A percentile compares a stretch with the other conserved stretches of the same genome.
Evolutionary conservation across 305 asterid genomes (phyloP).

Genomic region (Rubia tinctorum): DNA sequence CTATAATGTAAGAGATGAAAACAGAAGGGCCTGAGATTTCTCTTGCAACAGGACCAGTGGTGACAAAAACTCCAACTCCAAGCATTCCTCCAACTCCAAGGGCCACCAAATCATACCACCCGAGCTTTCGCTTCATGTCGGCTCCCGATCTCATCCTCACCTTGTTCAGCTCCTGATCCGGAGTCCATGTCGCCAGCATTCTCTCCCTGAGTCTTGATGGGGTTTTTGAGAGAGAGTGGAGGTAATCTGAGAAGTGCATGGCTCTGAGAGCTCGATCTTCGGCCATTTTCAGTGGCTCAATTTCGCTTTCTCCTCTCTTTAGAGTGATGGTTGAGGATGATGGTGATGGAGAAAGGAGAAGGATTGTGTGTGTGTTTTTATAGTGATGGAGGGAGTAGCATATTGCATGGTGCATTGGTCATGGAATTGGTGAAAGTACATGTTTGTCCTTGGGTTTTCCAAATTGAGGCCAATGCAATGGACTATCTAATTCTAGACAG

Average conservation of each 20-base stretch:
- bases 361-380: background rate
- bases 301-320: conserved; percentile 1
- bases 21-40: conserved; percentile 35
- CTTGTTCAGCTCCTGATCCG: conserved; percentile 38
- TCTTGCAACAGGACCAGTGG: conserved; percentile 37
- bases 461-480: background rate
- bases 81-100: conserved; percentile 51
- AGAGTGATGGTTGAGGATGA: conserved; percentile 10
- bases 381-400: background rate
- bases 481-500: background rate
- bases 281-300: background rate
- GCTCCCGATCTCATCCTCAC: conserved; percentile 45
- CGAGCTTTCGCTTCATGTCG: conserved; percentile 41
- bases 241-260: conserved; percentile 24
- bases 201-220: conserved; percentile 31
- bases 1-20: conserved; percentile 34
- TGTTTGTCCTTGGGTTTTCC: conserved; percentile 12
- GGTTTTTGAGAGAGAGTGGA: conserved; percentile 32
- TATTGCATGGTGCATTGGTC: conserved; percentile 15
- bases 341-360: background rate
- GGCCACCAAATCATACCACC: conserved; percentile 37
- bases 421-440: conserved; percentile 15
- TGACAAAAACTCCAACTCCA: conserved; percentile 45
- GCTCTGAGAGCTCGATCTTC: background rate
- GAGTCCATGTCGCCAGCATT: conserved; percentile 36